Percentiles rank a stretch among this genome's conserved stretches.
These are phyloP conservation scores for Mycena kentingensis DNA, from an alignment of 768 basidiomycete species.

Conservation along the genomic window DNA sequence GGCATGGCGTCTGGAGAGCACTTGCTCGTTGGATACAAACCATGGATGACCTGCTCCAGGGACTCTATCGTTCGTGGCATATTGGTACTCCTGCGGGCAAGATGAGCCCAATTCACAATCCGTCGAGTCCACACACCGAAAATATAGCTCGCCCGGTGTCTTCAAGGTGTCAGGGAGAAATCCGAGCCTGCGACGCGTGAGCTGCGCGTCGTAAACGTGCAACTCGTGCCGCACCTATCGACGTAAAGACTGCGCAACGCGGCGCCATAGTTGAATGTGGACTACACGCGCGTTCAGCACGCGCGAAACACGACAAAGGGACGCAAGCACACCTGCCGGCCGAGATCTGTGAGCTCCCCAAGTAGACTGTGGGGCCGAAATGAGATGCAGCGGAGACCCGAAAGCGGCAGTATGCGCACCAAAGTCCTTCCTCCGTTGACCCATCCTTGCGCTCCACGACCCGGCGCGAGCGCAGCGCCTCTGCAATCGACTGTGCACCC, in stretches of 20 bases:
- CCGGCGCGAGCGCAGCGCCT: conserved; percentile 41
- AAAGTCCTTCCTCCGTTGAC: conserved; percentile 54
- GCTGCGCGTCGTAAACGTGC: not conserved
- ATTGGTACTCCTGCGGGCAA: conserved; percentile 59
- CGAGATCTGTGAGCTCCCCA: conserved; percentile 72
- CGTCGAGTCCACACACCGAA: conserved; percentile 42
- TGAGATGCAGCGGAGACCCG: not conserved
- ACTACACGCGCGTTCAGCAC: conserved; percentile 39
- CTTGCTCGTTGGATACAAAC: conserved; percentile 63
- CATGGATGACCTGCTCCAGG: conserved; percentile 71
- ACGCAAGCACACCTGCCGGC: conserved; percentile 52
- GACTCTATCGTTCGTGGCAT: conserved; percentile 78
- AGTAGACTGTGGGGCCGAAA: conserved; percentile 48
- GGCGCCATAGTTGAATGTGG: conserved; percentile 64
- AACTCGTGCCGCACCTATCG: conserved; percentile 49
- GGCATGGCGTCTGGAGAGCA: conserved; percentile 49
- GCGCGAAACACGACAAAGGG: not conserved
- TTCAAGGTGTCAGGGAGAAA: conserved; percentile 60
- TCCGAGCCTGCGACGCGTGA: conserved; percentile 47
- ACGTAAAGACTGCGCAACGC: conserved; percentile 66
- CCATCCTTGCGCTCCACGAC: conserved; percentile 64
- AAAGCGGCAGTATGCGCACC: conserved; percentile 43
- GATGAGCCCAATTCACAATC: not conserved
- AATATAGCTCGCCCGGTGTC: conserved; percentile 53
- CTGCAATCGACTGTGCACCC: conserved; percentile 29